phyloP scores from a whole-genome alignment of 148 eudicot genomes.

The Camellia lanceoleosa region DNA sequence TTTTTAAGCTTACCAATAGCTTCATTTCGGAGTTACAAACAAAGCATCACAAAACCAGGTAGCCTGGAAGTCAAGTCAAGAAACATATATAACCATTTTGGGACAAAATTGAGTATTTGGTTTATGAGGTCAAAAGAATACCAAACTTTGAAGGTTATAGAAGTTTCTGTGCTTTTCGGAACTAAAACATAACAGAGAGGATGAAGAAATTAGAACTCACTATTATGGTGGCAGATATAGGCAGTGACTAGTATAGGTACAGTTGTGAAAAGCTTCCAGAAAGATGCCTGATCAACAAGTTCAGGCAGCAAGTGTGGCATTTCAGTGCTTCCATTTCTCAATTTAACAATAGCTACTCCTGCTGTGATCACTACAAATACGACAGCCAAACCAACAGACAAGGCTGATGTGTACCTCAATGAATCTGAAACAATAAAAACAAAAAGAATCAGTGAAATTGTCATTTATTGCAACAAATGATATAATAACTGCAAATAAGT shows the following conservation, averaged over 20 bases:
- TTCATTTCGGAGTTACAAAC: not conserved
- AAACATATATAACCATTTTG: not conserved
- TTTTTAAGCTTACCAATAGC: not conserved
- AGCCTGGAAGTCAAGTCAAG: not conserved
- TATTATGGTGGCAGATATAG: slow-evolving; percentile 81
- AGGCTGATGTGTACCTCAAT: slow-evolving; percentile 77
- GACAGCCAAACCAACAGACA: slow-evolving; percentile 78
- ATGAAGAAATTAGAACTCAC: slow-evolving; percentile 32
- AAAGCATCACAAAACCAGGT: not conserved
- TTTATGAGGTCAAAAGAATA: not conserved
- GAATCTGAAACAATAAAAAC: slow-evolving; percentile 50
- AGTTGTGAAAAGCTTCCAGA: slow-evolving; percentile 80
- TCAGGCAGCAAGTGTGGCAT: slow-evolving; percentile 70
- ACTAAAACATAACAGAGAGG: not conserved
- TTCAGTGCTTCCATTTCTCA: slow-evolving; percentile 57
- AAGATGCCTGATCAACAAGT: slow-evolving; percentile 64
- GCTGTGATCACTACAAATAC: slow-evolving; percentile 78
- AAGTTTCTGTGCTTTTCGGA: not conserved
- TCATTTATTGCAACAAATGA: not conserved
- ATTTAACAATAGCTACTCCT: slow-evolving; percentile 58
- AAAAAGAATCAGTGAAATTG: not conserved
- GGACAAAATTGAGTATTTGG: not conserved
- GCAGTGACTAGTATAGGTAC: slow-evolving; percentile 85
- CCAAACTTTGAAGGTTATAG: not conserved
- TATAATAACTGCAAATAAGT: not conserved